Percentiles rank a stretch among this genome's conserved stretches.
Conservation (phyloP, 345 rosid species). For the Toxicodendron radicans region DNA sequence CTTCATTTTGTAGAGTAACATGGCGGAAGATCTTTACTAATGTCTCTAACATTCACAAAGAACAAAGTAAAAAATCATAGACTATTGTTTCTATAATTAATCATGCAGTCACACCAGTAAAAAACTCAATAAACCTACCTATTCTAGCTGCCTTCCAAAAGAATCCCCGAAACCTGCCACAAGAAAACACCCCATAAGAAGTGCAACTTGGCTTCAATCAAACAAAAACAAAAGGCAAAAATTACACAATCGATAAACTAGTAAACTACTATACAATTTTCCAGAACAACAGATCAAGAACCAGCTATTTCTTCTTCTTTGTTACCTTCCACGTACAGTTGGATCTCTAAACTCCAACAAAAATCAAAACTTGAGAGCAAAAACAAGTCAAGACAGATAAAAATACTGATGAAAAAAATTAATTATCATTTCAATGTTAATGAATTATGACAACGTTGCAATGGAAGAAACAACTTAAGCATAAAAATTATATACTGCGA, state of each 20-base stretch:
- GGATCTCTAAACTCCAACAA: neutral
- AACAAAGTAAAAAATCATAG: neutral
- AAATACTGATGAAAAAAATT: too few species aligned
- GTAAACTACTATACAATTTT: neutral
- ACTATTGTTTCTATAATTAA: too few species aligned
- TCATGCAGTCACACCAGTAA: neutral
- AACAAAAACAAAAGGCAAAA: neutral
- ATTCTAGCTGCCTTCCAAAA: slow-evolving; percentile 99
- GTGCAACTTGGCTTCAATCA: slow-evolving; percentile 1
- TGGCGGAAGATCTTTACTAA: neutral
- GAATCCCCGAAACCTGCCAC: slow-evolving; percentile 83
- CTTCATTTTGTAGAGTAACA: neutral
- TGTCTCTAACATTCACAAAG: neutral
- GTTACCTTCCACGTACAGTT: neutral
- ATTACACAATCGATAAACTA: too few species aligned
- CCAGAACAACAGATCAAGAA: neutral
- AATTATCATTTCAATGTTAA: too few species aligned
- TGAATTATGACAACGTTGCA: too few species aligned
- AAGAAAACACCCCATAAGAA: neutral
- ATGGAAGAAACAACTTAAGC: too few species aligned
- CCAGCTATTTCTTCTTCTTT: neutral
- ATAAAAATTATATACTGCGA: too few species aligned
- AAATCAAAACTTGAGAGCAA: neutral
- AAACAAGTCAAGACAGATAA: neutral
- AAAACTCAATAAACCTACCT: slow-evolving; percentile 45